Conservation (phyloP, 805 yeast species). For the Tetrapisispora phaffii region DNA sequence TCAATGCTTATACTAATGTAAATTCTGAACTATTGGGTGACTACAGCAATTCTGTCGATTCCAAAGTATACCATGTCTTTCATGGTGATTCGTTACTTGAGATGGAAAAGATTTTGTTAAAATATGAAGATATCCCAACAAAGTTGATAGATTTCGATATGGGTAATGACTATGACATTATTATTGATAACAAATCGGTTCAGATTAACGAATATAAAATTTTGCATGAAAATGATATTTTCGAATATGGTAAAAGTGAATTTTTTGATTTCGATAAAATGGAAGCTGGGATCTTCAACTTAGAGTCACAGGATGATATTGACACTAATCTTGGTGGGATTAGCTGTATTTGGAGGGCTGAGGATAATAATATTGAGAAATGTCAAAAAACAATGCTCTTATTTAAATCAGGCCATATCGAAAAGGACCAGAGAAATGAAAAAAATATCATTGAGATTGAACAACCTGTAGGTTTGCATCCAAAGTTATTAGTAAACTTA, state of each 20-base stretch:
- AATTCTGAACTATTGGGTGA: neutral
- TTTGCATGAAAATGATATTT: slow-evolving; percentile 3
- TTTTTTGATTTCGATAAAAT: slow-evolving; percentile 6
- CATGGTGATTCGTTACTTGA: slow-evolving; percentile 9
- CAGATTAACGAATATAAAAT: slow-evolving; percentile 17
- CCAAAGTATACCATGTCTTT: slow-evolving; percentile 5
- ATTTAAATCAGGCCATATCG: slow-evolving; percentile 8
- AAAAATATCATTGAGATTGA: slow-evolving; percentile 7
- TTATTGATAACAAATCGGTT: slow-evolving; percentile 2
- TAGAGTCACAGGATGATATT: slow-evolving; percentile 15
- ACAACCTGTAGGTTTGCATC: slow-evolving; percentile 34
- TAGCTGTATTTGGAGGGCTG: slow-evolving; percentile 21
- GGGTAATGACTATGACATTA: slow-evolving; percentile 12
- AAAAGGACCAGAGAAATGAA: neutral
- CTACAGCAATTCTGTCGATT: slow-evolving; percentile 3
- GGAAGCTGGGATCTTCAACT: slow-evolving; percentile 24
- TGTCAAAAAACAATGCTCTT: slow-evolving; percentile 24
- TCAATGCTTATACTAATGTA: slow-evolving; percentile 2
- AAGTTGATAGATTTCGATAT: slow-evolving; percentile 5
- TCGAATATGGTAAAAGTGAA: slow-evolving; percentile 3
- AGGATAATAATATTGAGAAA: slow-evolving; percentile 10
- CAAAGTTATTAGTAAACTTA: slow-evolving; percentile 21
- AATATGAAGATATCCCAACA: neutral
- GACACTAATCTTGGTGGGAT: slow-evolving; percentile 23
- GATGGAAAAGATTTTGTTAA: neutral